Evolutionary conservation across 345 rosid species (phyloP).

Genomic region (Trapa incisa): DNA sequence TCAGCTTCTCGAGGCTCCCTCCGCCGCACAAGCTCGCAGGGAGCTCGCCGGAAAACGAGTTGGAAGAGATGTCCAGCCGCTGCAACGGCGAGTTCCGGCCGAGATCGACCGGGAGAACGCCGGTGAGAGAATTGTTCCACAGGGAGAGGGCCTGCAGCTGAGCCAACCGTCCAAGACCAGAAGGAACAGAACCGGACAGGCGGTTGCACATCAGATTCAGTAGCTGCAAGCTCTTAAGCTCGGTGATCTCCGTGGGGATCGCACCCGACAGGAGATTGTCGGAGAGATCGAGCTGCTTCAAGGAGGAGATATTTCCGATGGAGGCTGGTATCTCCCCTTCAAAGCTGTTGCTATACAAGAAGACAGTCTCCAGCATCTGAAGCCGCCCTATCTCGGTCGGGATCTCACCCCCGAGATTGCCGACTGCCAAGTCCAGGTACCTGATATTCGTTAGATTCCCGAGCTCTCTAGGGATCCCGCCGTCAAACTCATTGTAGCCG

Average conservation of each 20-base stretch:
- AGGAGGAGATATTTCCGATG: slow-evolving; percentile 49
- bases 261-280: slow-evolving; percentile 51
- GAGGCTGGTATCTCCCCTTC: slow-evolving; percentile 50
- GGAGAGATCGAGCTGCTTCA: slow-evolving; percentile 72
- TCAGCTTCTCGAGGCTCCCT: slow-evolving; percentile 81
- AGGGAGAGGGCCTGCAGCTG: slow-evolving; percentile 59
- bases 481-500: slow-evolving; percentile 76
- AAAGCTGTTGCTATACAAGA: slow-evolving; percentile 57
- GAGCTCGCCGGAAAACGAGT: slow-evolving; percentile 59
- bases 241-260: slow-evolving; percentile 43
- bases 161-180: slow-evolving; percentile 32
- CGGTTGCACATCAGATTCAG: slow-evolving; percentile 76
- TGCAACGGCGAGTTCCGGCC: slow-evolving; percentile 70
- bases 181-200: slow-evolving; percentile 59
- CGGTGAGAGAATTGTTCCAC: slow-evolving; percentile 88
- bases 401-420: slow-evolving; percentile 62
- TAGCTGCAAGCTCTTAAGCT: slow-evolving; percentile 59
- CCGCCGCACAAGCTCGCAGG: slow-evolving; percentile 55
- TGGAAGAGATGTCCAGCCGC: slow-evolving; percentile 81
- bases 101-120: slow-evolving; percentile 57
- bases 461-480: slow-evolving; percentile 53
- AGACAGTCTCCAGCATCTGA: slow-evolving; percentile 41
- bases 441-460: slow-evolving; percentile 61
- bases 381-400: slow-evolving; percentile 67
- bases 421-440: slow-evolving; percentile 71